Base-by-base conservation (phyloP, 169 alveolate genomes). In the Cryptosporidium sp. region DNA sequence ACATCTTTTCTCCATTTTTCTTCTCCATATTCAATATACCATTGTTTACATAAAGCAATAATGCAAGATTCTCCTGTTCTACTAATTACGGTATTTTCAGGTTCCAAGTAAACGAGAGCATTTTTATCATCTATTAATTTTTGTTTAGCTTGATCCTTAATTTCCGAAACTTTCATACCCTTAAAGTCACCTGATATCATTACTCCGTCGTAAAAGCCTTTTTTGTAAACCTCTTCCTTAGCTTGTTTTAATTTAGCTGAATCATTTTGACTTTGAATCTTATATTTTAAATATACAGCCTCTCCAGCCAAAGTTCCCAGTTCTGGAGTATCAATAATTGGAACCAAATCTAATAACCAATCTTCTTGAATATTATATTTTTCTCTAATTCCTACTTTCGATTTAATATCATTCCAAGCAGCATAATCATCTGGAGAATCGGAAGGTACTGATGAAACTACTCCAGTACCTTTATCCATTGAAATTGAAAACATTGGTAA, bases 391-490 rank as follows among this genome's bases (percentile, higher is more conserved):
- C 96, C 95, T 35, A 94, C 94, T 92, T 98, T 97, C 58, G 94
- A 96, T 92, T 95, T 92, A 85, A 97, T 95, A 67, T 96, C 99
- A 85, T 95, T 94, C 85, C 97, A 89, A 45, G 99, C 96, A 6
- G 98, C 98, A 93, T 96, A 99, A 91, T 99, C 99, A 91, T 98
- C 99, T n/a, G 99, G 99, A 10, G 99, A 95, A 87, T 99, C 99
- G 35, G 99, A 96, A n/a, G 99, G 99, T 0, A 99, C 99, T 31
- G 99, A 96, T 35, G 99, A 97, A 2, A 99, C 99, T 26, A 99
- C 95, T 23, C 99, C 99, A 1, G 99, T 99, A 26, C 93, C 98
- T 93, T 97, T 97, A 48, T 95, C 93, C 99, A 99, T 98, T 70
- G 98, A 96, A 44, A 98, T 98, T 29, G 99, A 96, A 61, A 96